A percentile compares a stretch with the other conserved stretches of the same genome.
Conservation (phyloP, 1,139 yeast species). For the Pneumocystis jirovecii region DNA sequence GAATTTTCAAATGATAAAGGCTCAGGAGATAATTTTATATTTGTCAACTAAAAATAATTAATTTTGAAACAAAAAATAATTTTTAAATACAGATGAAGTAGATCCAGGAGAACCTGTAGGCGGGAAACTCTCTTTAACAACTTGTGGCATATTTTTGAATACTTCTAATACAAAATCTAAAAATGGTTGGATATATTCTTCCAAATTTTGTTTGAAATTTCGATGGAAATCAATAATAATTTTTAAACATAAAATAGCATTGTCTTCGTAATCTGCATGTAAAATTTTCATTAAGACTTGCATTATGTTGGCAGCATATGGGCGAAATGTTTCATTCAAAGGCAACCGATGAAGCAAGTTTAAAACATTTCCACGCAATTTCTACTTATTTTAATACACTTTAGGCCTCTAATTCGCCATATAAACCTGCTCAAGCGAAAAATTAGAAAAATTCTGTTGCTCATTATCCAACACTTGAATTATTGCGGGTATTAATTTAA, state of each 20-base stretch:
- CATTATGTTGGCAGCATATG: conserved; percentile 48
- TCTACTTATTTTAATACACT: conserved; percentile 14
- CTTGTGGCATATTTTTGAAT: conserved; percentile 64
- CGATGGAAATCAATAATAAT: conserved; percentile 79
- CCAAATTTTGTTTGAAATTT: conserved; percentile 54
- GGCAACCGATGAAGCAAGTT: conserved; percentile 73
- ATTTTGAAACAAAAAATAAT: neutral
- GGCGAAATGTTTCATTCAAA: conserved; percentile 68
- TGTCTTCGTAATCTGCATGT: conserved; percentile 78
- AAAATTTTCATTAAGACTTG: conserved; percentile 47
- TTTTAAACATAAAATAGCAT: conserved; percentile 84
- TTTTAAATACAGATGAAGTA: neutral
- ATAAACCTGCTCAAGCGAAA: conserved; percentile 35
- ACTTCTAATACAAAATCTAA: conserved; percentile 61
- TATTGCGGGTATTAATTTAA: conserved; percentile 47
- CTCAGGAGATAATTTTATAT: conserved; percentile 26
- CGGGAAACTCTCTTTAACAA: conserved; percentile 52
- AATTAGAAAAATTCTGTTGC: conserved; percentile 54
- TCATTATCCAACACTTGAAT: conserved; percentile 45
- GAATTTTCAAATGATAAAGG: conserved; percentile 32
- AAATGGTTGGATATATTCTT: conserved; percentile 65
- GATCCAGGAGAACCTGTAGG: conserved; percentile 10
- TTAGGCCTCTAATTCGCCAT: neutral
- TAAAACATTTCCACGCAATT: conserved; percentile 56
- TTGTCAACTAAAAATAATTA: conserved; percentile 7